Conservation (phyloP, 2,329 filamentous ascomycete species). For the Endoconidiophora laricicola region DNA sequence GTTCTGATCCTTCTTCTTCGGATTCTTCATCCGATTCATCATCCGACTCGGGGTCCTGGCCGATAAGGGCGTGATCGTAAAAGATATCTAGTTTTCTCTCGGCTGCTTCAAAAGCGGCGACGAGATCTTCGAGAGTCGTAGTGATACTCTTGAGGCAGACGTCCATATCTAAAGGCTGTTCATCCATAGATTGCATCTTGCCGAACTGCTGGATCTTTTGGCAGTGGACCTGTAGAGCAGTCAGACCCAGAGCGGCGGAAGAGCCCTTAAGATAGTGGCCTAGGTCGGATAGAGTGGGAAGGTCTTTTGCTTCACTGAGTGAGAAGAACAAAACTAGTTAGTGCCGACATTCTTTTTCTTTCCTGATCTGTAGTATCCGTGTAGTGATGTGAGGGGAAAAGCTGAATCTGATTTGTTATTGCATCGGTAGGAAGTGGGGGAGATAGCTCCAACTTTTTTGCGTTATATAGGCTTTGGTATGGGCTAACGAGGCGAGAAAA, state of each 20-base stretch:
- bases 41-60: background rate
- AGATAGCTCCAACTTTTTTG: too few species aligned
- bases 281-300: constrained; percentile 60
- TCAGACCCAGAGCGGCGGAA: constrained; percentile 80
- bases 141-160: constrained; percentile 54
- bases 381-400: too few species aligned
- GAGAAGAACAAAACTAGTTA: background rate
- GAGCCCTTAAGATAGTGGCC: constrained; percentile 97
- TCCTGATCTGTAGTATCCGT: too few species aligned
- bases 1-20: constrained; percentile 4
- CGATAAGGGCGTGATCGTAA: constrained; percentile 23
- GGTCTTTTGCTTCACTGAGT: constrained; percentile 46
- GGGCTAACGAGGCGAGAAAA: background rate
- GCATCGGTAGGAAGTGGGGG: too few species aligned
- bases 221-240: constrained; percentile 80
- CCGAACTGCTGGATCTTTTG: constrained; percentile 95
- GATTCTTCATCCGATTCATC: constrained; percentile 10
- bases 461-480: too few species aligned
- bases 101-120: constrained; percentile 59
- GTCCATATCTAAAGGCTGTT: constrained; percentile 48
- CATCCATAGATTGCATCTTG: constrained; percentile 63
- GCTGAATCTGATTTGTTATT: too few species aligned
- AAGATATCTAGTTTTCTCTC: constrained; percentile 55
- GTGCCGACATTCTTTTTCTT: background rate
- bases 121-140: constrained; percentile 53